Conservation (phyloP, 495 filamentous ascomycete genomes). For the Aspergillus egyptiacus region DNA sequence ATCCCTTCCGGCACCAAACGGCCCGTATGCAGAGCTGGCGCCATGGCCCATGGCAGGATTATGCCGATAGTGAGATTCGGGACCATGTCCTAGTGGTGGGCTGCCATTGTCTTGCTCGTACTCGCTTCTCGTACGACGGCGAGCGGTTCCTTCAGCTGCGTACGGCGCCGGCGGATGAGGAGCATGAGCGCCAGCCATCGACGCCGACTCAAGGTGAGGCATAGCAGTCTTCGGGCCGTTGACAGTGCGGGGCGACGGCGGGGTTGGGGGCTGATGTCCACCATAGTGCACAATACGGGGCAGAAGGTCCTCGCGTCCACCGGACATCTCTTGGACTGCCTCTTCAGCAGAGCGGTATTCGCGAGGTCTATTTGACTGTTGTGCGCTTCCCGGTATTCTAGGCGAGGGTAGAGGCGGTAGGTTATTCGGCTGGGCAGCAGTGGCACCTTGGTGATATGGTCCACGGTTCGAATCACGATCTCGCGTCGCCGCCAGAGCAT, state of each 20-base stretch:
- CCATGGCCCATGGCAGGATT: conserved; percentile 69
- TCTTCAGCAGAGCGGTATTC: conserved; percentile 97
- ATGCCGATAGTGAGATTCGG: conserved; percentile 37
- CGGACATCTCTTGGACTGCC: conserved; percentile 80
- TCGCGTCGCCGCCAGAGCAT: conserved; percentile 53
- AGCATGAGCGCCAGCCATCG: conserved; percentile 20
- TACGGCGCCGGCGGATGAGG: conserved; percentile 23
- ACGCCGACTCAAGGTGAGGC: conserved; percentile 24
- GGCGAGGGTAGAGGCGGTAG: conserved; percentile 65
- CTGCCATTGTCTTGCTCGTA: conserved; percentile 75
- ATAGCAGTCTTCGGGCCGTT: conserved; percentile 34
- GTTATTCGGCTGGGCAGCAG: conserved; percentile 60
- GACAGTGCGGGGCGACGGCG: conserved; percentile 66
- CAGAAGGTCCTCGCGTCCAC: conserved; percentile 82
- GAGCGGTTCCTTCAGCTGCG: conserved; percentile 45
- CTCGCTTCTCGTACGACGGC: conserved; percentile 74
- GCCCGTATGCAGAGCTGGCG: conserved; percentile 51
- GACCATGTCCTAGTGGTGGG: conserved; percentile 40
- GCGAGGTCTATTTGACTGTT: conserved; percentile 56
- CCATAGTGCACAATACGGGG: conserved; percentile 94
- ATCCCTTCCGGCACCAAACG: conserved; percentile 71
- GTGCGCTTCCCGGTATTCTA: conserved; percentile 49
- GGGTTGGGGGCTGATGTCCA: conserved; percentile 83
- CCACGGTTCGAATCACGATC: conserved; percentile 36
- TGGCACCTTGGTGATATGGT: conserved; percentile 41